Evolutionary conservation across 768 basidiomycete species (phyloP), one percentile per base, ranked within the genome.

Genomic region (Pulveroboletus ravenelii): DNA sequence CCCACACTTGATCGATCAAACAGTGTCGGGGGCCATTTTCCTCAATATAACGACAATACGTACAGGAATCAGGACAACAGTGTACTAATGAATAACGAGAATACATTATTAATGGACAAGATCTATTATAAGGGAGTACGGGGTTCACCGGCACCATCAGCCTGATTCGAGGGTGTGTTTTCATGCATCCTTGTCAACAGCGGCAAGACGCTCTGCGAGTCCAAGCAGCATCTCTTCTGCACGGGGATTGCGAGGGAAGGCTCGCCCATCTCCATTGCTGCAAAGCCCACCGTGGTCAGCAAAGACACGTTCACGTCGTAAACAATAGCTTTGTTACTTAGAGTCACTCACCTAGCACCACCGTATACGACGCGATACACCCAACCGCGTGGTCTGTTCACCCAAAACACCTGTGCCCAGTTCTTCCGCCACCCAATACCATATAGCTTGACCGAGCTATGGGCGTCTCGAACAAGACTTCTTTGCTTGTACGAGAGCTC

Each of bases 371-470:
- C 36, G 31, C 81, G 75, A 41, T 69, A 62, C 4, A 79, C 49
- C 80, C 80, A 84, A 4, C 79, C 79, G 54, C 70, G 71, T 51
- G 69, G 74, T 31, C 61, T 71, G 35, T 67, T 72, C 76, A 76
- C 84, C 10, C 85, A 87, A 51, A 89, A 75, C 2, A 81, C 80
- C 62, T 88, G 84, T 15, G 62, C 70, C 78, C 84, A 83, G 55
- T 93, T 93, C 54, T 68, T 74, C 41, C 75, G 71, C 80, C 81
- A 86, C 10, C 90, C 89, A 6, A 93, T 55, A 60, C 91, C 81
- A 59, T 91, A 93, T 18, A 87, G 41, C 12, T 75, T 76, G 27
- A 90, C 75, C 30, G 73, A 62, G 3, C 75, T 67, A 53, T 88
- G 84, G 12, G 85, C 85, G 23, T 78, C 74, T 53, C 74, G 79